These are phyloP conservation scores for Fonsecaea erecta DNA, from an alignment of 2,329 filamentous ascomycete genomes.

Conservation along the genomic window DNA sequence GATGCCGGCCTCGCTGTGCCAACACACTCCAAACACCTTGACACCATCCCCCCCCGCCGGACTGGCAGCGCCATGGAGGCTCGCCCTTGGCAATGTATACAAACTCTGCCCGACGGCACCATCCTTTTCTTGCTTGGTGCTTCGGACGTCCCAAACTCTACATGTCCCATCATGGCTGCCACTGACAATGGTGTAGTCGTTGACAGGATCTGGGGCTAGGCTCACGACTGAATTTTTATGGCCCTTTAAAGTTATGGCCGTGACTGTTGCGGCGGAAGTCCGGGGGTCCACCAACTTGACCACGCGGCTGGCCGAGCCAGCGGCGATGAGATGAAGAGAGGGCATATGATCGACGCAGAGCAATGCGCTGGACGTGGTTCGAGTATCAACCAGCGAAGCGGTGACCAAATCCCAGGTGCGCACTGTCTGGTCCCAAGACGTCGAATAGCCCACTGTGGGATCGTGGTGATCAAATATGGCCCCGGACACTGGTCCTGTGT, in stretches of 20 bases:
- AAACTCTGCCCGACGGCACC: constrained; percentile 70
- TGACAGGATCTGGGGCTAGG: constrained; percentile 66
- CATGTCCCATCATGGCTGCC: constrained; percentile 92
- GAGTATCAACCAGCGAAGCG: constrained; percentile 73
- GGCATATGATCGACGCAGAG: constrained; percentile 77
- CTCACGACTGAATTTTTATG: constrained; percentile 75
- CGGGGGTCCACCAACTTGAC: constrained; percentile 93
- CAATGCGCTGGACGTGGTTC: constrained; percentile 82
- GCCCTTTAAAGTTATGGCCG: constrained; percentile 87
- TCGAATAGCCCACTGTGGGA: constrained; percentile 85
- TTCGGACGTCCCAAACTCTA: constrained; percentile 87
- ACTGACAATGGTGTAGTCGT: constrained; percentile 81
- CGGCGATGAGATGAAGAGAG: constrained; percentile 66
- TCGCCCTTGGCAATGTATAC: constrained; percentile 79
- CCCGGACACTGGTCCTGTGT: constrained; percentile 75
- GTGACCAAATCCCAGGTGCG: constrained; percentile 91
- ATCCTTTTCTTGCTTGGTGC: constrained; percentile 63
- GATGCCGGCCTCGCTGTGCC: constrained; percentile 86
- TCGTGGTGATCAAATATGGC: constrained; percentile 85
- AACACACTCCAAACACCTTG: constrained; percentile 87
- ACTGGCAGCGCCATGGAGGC: constrained; percentile 67
- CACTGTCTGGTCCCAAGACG: constrained; percentile 87
- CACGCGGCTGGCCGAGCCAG: constrained; percentile 82
- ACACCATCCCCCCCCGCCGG: constrained; percentile 76
- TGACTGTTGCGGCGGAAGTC: constrained; percentile 72